A percentile compares a stretch with the other conserved stretches of the same genome.
phyloP scores from a whole-genome alignment of 2,329 filamentous ascomycete species.

The Tolypocladium ovalisporum region DNA sequence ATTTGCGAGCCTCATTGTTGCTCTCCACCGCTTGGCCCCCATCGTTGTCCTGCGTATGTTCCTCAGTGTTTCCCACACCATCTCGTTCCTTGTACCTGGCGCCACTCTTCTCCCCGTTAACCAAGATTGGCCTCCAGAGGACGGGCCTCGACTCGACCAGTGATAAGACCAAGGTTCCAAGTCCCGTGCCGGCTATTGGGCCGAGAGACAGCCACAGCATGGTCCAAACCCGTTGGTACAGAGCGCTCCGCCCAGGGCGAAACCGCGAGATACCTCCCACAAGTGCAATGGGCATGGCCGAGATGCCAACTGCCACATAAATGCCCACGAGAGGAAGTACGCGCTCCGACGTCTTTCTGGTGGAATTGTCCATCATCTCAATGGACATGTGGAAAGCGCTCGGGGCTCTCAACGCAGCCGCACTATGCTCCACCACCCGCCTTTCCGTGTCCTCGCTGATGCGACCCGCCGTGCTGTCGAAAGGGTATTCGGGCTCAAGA shows the following conservation, averaged over 20 bases:
- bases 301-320: background rate
- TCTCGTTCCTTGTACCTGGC: too few relatives aligned
- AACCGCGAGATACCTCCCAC: slow-evolving; percentile 1
- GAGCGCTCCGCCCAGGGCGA: background rate
- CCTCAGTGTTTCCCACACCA: background rate
- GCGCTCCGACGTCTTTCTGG: background rate
- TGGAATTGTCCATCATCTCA: background rate
- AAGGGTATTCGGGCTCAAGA: background rate
- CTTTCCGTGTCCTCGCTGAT: background rate
- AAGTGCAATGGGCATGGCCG: slow-evolving; percentile 2
- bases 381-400: background rate
- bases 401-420: too few relatives aligned
- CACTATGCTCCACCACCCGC: background rate
- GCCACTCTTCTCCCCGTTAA: background rate
- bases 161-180: background rate
- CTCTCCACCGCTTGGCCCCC: background rate
- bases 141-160: slow-evolving; percentile 1
- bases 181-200: background rate
- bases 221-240: slow-evolving; percentile 1
- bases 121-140: background rate
- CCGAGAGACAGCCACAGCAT: slow-evolving; percentile 2
- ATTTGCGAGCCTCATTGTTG: too few relatives aligned
- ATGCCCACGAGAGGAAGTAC: background rate
- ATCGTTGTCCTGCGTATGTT: background rate
- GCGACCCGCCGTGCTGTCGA: background rate